A percentile compares a stretch with the other conserved stretches of the same genome.
Evolutionary conservation across 1,284 basidiomycete genomes (phyloP).

Genomic region (Marasmius oreades): DNA sequence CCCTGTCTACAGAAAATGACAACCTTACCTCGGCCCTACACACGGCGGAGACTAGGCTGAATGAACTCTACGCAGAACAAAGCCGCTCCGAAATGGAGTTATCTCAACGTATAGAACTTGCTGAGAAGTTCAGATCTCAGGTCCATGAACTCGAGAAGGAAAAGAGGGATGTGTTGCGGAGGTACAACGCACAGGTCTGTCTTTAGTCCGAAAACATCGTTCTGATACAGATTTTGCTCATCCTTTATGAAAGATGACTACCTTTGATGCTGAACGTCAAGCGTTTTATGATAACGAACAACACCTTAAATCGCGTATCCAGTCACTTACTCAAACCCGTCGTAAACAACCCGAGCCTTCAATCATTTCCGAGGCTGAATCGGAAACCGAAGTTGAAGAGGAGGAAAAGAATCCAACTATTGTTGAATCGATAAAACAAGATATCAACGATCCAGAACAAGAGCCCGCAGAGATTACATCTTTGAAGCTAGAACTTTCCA

Average conservation of each 20-base stretch:
- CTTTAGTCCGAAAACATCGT: constrained; percentile 1
- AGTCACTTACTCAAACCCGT: constrained; percentile 63
- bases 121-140: constrained; percentile 73
- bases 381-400: constrained; percentile 39
- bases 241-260: constrained; percentile 50
- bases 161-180: constrained; percentile 70
- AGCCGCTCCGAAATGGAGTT: constrained; percentile 73
- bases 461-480: constrained; percentile 84
- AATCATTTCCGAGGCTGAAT: constrained; percentile 20
- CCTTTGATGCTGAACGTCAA: constrained; percentile 82
- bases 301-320: constrained; percentile 82
- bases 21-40: constrained; percentile 59
- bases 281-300: constrained; percentile 86
- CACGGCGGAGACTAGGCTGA: constrained; percentile 62
- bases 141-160: constrained; percentile 80
- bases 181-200: constrained; percentile 79
- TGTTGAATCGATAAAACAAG: constrained; percentile 30
- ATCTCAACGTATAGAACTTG: constrained; percentile 71
- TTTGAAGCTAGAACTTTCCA: constrained; percentile 73
- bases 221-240: constrained; percentile 4
- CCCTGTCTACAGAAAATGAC: constrained; percentile 60
- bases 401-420: constrained; percentile 25
- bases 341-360: constrained; percentile 48
- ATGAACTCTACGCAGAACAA: constrained; percentile 77
- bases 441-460: constrained; percentile 56